These are phyloP conservation scores for Myxozyma mucilagina DNA, from an alignment of 805 yeast species.

Conservation along the genomic window DNA sequence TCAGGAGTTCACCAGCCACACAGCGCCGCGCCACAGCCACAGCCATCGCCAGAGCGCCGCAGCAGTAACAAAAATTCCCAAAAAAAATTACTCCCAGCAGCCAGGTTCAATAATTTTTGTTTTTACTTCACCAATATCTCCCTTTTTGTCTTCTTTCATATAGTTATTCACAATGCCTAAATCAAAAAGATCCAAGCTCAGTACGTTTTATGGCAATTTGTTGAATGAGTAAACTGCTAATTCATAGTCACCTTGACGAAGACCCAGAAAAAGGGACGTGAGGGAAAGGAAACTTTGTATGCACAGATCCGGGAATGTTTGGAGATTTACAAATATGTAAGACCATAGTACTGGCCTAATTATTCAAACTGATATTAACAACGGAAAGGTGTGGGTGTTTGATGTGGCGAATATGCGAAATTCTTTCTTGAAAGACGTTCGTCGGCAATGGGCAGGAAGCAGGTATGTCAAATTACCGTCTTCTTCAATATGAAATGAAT, in stretches of 20 bases:
- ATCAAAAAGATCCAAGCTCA: slow-evolving; percentile 90
- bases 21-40: neutral
- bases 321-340: slow-evolving; percentile 68
- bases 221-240: neutral
- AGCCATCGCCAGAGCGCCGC: neutral
- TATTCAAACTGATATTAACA: neutral
- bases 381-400: slow-evolving; percentile 63
- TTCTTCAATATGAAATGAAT: neutral
- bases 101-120: neutral
- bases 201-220: slow-evolving; percentile 33
- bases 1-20: slow-evolving; percentile 9
- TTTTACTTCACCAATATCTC: neutral
- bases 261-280: slow-evolving; percentile 93
- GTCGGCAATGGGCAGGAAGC: slow-evolving; percentile 91
- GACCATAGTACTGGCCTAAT: neutral
- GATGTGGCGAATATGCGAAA: slow-evolving; percentile 91
- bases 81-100: slow-evolving; percentile 10
- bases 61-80: slow-evolving; percentile 2
- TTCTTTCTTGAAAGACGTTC: slow-evolving; percentile 88
- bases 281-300: slow-evolving; percentile 84
- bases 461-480: slow-evolving; percentile 34
- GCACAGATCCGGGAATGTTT: slow-evolving; percentile 84
- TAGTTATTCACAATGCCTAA: slow-evolving; percentile 72
- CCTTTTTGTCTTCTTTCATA: neutral
- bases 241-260: slow-evolving; percentile 81